phyloP scores from a whole-genome alignment of 805 yeast genomes.

The Saturnispora mendoncae region DNA sequence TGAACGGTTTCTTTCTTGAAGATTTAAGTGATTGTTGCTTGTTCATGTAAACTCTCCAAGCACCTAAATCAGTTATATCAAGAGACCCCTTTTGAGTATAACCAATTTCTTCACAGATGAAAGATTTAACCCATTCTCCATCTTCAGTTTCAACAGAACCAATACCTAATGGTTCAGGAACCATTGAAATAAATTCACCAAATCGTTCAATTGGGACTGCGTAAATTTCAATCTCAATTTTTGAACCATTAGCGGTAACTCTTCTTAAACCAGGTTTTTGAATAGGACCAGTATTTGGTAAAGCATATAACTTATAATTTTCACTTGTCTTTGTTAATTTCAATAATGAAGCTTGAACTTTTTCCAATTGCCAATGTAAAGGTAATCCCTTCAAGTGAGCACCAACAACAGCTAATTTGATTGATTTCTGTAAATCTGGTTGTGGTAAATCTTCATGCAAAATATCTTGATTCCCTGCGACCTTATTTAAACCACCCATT shows the following conservation, averaged over 20 bases:
- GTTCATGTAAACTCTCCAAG: constrained; percentile 65
- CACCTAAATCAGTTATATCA: constrained; percentile 82
- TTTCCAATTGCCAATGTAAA: constrained; percentile 87
- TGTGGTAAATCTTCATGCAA: constrained; percentile 38
- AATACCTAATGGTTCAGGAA: constrained; percentile 91
- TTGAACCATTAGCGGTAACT: constrained; percentile 44
- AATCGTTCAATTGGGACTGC: constrained; percentile 69
- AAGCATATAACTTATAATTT: constrained; percentile 69
- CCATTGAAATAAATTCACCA: constrained; percentile 79
- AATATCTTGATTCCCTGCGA: constrained; percentile 34
- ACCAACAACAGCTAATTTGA: constrained; percentile 89
- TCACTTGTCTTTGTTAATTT: constrained; percentile 60
- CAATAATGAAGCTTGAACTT: constrained; percentile 67
- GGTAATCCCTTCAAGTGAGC: constrained; percentile 88
- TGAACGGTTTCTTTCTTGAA: constrained; percentile 50
- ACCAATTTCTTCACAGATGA: constrained; percentile 89
- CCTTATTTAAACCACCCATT: constrained; percentile 37
- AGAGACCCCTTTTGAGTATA: constrained; percentile 60
- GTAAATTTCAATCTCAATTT: constrained; percentile 73
- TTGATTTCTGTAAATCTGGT: constrained; percentile 32
- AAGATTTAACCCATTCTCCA: constrained; percentile 85
- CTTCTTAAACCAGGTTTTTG: constrained; percentile 86
- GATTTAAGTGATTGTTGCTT: constrained; percentile 19
- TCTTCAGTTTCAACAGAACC: constrained; percentile 79
- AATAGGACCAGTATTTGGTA: constrained; percentile 74